Percentiles rank a stretch among this genome's conserved stretches.
Conservation (phyloP, 2,329 filamentous ascomycete genomes). For the Seiridium unicorne region DNA sequence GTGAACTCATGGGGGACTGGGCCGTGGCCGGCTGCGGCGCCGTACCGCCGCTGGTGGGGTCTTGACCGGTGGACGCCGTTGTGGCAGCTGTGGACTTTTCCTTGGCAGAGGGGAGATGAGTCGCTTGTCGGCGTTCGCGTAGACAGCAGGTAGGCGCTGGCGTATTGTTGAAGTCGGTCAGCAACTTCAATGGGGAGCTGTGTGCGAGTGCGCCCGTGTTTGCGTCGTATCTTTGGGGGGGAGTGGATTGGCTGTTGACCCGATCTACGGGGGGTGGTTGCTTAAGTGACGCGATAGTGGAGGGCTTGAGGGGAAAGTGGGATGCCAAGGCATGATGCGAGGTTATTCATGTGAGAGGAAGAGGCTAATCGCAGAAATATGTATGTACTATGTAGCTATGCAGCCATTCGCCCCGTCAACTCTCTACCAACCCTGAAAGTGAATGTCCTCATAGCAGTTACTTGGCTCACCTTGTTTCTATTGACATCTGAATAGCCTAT, state of each 20-base stretch:
- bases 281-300: not conserved
- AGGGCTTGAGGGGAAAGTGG: not conserved
- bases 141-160: too few relatives aligned
- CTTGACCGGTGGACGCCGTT: constrained; percentile 5
- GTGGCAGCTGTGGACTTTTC: not conserved
- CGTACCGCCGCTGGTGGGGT: constrained; percentile 5
- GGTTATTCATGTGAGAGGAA: not conserved
- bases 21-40: constrained; percentile 7
- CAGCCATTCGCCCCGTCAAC: not conserved
- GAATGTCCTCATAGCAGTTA: too few relatives aligned
- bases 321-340: not conserved
- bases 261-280: not conserved
- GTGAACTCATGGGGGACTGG: not conserved
- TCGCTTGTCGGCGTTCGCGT: not conserved
- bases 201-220: too few relatives aligned
- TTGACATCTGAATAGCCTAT: too few relatives aligned
- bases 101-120: not conserved
- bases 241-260: not conserved
- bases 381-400: not conserved
- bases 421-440: not conserved
- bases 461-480: too few relatives aligned
- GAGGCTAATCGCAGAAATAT: not conserved
- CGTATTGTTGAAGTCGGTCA: too few relatives aligned
- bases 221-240: not conserved
- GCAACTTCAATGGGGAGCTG: too few relatives aligned